Evolutionary conservation across 768 basidiomycete species (phyloP).

Genomic region (Trametes cinnabarina): DNA sequence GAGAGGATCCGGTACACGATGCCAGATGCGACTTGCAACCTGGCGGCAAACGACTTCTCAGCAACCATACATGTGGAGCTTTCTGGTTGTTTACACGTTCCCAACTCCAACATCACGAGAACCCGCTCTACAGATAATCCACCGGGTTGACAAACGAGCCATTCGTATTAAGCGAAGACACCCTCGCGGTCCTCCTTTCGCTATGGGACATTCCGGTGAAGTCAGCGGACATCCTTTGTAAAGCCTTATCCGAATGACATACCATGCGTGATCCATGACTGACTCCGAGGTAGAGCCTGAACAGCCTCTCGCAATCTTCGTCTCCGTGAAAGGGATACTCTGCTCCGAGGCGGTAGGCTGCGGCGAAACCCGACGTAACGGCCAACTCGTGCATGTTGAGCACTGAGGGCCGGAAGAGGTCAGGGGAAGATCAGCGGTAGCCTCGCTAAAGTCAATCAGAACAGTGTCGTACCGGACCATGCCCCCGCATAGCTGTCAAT

Average conservation of each 20-base stretch:
- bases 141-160: too few relatives aligned
- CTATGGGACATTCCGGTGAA: conserved; percentile 9
- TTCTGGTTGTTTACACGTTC: too few relatives aligned
- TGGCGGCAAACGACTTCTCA: too few relatives aligned
- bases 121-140: too few relatives aligned
- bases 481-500: conserved; percentile 30
- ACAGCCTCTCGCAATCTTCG: conserved; percentile 30
- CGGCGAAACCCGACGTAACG: conserved; percentile 42
- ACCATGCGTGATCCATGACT: conserved; percentile 31
- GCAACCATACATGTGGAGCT: too few relatives aligned
- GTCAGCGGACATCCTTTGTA: not conserved
- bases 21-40: too few relatives aligned
- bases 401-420: conserved; percentile 16
- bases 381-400: conserved; percentile 38
- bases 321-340: conserved; percentile 33
- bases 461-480: conserved; percentile 30
- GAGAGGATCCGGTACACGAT: too few relatives aligned
- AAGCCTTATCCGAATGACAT: not conserved
- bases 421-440: not conserved
- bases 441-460: not conserved
- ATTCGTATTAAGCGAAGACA: conserved; percentile 17
- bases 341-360: conserved; percentile 37
- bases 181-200: conserved; percentile 29
- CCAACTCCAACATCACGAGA: too few relatives aligned
- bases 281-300: conserved; percentile 29